Conservation (phyloP, 495 filamentous ascomycete genomes). For the Aspergillus cristatus region DNA sequence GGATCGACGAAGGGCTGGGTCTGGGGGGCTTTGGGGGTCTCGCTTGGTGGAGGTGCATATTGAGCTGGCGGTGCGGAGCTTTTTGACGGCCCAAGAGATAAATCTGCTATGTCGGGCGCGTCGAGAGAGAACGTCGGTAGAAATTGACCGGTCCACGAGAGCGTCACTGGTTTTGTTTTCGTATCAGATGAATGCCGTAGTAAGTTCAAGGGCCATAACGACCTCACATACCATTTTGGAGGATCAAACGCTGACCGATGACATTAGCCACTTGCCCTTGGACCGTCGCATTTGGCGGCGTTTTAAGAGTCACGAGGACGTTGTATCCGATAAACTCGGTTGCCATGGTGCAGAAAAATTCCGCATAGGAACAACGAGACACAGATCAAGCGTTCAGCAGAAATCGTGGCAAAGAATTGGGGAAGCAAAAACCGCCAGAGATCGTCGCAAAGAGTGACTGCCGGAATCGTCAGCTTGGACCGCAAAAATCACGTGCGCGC, state of each 20-base stretch:
- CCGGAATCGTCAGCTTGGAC: neutral
- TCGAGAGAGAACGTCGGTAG: conserved; percentile 43
- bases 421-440: neutral
- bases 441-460: neutral
- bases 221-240: conserved; percentile 61
- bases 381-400: conserved; percentile 4
- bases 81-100: conserved; percentile 37
- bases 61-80: conserved; percentile 15
- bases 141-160: conserved; percentile 40
- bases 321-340: conserved; percentile 69
- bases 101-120: conserved; percentile 47
- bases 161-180: conserved; percentile 25
- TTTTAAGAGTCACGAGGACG: conserved; percentile 63
- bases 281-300: conserved; percentile 56
- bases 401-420: neutral
- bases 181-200: conserved; percentile 2
- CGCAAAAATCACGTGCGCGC: conserved; percentile 9
- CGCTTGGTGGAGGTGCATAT: conserved; percentile 8
- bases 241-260: conserved; percentile 60
- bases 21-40: conserved; percentile 6
- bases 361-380: neutral
- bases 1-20: conserved; percentile 43
- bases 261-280: conserved; percentile 68
- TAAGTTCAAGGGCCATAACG: neutral
- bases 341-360: conserved; percentile 39